Base-by-base conservation (phyloP, 179 eudicot genomes). In the Actinidia chinensis region DNA sequence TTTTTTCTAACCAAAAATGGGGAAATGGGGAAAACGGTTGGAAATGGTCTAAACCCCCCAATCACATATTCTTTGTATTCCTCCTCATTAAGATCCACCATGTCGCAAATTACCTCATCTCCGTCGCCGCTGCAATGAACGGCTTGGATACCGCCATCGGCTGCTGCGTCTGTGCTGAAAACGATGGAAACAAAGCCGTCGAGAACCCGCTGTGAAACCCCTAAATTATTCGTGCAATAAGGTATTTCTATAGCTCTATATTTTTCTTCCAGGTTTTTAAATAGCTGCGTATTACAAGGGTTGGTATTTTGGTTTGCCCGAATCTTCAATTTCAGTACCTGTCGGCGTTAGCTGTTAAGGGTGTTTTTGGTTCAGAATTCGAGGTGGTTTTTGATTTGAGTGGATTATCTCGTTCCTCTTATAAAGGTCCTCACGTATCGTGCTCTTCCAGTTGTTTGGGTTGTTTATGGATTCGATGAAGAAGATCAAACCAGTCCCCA, bases 71-170 rank as follows among this genome's bases (percentile, higher is more conserved):
- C n/a, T n/a, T n/a, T n/a, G n/a, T n/a, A n/a, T n/a, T 96, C 17
- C 89, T 96, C n/a, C 95, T 96, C 55, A 79, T 96, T 1, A 91
- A 90, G 50, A 98, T 97, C 71, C 96, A 96, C 86, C 85, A 86
- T 0, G 98, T 98, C 28, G 99, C 98, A 18, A 97, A 97, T 13
- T 94, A 97, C 60, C 68, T 94, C 2, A 84, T 96, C 74, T 92
- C 97, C 70, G n/a, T 90, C 42, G 95, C 88, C 71, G 23, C 93
- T 50, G 84, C 89, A 43, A 71, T 81, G 54, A 28, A 87, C 76
- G 60, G 86, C 71, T 81, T 91, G 78, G 89, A 86, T 28, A 20
- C 88, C 50, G 90, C 91, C 44, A 84, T 94, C 2, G 92, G 89
- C 67, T 93, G 96, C 76, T 94, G 99, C 1, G 87, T 95, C 76